Evolutionary conservation across 1,139 yeast genomes (phyloP).

Genomic region (Insectozyma bohioensis): DNA sequence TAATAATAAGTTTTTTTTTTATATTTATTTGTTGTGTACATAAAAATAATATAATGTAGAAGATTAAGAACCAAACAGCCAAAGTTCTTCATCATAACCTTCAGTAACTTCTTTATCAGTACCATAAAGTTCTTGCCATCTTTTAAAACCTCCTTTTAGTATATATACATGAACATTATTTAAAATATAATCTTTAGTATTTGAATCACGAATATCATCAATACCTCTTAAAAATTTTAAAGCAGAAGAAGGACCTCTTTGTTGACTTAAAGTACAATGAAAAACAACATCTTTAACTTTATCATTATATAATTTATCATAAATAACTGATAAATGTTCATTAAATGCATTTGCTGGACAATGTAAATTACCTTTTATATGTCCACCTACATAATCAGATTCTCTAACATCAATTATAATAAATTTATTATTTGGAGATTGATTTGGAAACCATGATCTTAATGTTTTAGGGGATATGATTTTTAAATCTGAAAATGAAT

Average conservation of each 20-base stretch:
- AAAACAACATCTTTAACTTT: constrained; percentile 63
- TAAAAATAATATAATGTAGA: no score
- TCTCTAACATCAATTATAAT: constrained; percentile 87
- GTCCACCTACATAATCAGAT: constrained; percentile 68
- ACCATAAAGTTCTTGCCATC: constrained; percentile 80
- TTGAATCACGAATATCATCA: constrained; percentile 33
- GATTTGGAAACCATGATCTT: constrained; percentile 43
- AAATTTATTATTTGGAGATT: constrained; percentile 44
- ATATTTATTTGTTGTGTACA: no score
- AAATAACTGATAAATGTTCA: constrained; percentile 41
- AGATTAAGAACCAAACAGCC: constrained; percentile 33
- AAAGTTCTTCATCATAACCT: constrained; percentile 55
- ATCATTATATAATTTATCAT: constrained; percentile 30
- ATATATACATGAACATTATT: constrained; percentile 61
- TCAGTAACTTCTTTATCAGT: constrained; percentile 66
- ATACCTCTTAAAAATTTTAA: constrained; percentile 59
- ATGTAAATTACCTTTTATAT: constrained; percentile 61
- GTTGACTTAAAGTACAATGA: constrained; percentile 89
- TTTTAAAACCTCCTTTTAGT: constrained; percentile 78
- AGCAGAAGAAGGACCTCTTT: constrained; percentile 86
- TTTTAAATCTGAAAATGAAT: constrained; percentile 32
- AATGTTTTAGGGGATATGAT: constrained; percentile 47
- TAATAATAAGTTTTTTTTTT: no score
- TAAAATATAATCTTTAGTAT: constrained; percentile 21
- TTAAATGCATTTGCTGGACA: constrained; percentile 57